phyloP scores from a whole-genome alignment of 805 yeast genomes.

The Metschnikowia proteae region DNA sequence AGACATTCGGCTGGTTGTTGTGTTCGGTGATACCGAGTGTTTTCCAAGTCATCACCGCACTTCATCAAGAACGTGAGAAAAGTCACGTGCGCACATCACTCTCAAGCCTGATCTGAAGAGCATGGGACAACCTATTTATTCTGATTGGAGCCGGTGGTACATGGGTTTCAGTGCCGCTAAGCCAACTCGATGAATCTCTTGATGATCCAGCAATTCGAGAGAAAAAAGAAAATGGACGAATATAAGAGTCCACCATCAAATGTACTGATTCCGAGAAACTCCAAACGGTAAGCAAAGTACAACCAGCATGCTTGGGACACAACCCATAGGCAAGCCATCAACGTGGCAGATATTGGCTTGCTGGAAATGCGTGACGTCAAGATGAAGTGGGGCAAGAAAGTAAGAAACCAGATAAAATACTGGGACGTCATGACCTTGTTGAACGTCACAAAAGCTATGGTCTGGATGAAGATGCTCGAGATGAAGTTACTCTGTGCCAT shows the following conservation, averaged over 20 bases:
- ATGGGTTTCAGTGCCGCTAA: background rate
- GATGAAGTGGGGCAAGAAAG: constrained; percentile 73
- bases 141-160: too few relatives aligned
- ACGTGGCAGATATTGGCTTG: constrained; percentile 31
- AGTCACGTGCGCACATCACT: constrained; percentile 7
- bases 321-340: constrained; percentile 58
- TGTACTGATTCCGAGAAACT: constrained; percentile 68
- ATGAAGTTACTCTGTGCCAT: constrained; percentile 32
- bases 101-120: too few relatives aligned
- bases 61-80: background rate
- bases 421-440: constrained; percentile 81
- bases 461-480: constrained; percentile 37
- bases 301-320: constrained; percentile 75
- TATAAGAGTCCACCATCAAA: constrained; percentile 57
- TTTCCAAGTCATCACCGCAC: constrained; percentile 6
- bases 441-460: constrained; percentile 42
- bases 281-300: constrained; percentile 69
- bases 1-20: constrained; percentile 39
- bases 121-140: too few relatives aligned
- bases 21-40: background rate
- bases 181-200: constrained; percentile 47
- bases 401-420: constrained; percentile 92
- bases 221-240: constrained; percentile 56
- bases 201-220: constrained; percentile 57
- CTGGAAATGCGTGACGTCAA: constrained; percentile 37